Conservation (phyloP, 192 early-diverging fungal species). For the Gonapodya sp. region DNA sequence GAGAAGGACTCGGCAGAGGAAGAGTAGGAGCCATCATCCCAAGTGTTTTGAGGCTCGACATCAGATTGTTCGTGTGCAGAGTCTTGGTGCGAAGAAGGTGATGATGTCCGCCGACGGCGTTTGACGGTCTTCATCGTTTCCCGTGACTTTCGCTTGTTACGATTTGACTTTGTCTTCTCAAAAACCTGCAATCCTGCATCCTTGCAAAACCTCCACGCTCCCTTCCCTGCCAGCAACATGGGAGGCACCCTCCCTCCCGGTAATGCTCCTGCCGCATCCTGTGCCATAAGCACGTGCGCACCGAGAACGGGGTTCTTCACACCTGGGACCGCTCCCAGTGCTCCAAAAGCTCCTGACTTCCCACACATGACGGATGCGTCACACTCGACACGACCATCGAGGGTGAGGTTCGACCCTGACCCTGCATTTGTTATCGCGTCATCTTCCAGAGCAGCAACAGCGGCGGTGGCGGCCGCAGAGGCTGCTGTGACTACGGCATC, state of each 20-base stretch:
- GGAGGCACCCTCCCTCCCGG: neutral
- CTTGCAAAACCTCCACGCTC: constrained; percentile 2
- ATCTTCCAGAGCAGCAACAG: neutral
- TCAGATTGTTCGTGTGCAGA: neutral
- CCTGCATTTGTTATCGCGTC: neutral
- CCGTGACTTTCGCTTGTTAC: neutral
- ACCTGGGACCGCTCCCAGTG: neutral
- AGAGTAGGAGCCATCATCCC: too few relatives aligned
- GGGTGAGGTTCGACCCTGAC: neutral
- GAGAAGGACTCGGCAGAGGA: neutral
- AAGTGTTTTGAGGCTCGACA: too few relatives aligned
- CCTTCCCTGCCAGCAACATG: neutral
- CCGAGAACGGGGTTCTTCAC: neutral
- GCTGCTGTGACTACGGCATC: neutral
- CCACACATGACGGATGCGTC: constrained; percentile 2
- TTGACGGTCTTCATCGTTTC: neutral
- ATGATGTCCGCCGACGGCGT: neutral
- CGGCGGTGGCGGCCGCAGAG: neutral
- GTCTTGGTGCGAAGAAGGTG: neutral
- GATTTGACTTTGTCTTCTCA: neutral
- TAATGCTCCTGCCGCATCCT: neutral
- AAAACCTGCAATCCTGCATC: constrained; percentile 2
- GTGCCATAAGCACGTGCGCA: neutral
- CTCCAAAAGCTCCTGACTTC: neutral
- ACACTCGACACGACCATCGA: neutral